These are phyloP conservation scores for Infundibulicybe gibba DNA, from an alignment of 768 basidiomycete genomes.

Conservation along the genomic window DNA sequence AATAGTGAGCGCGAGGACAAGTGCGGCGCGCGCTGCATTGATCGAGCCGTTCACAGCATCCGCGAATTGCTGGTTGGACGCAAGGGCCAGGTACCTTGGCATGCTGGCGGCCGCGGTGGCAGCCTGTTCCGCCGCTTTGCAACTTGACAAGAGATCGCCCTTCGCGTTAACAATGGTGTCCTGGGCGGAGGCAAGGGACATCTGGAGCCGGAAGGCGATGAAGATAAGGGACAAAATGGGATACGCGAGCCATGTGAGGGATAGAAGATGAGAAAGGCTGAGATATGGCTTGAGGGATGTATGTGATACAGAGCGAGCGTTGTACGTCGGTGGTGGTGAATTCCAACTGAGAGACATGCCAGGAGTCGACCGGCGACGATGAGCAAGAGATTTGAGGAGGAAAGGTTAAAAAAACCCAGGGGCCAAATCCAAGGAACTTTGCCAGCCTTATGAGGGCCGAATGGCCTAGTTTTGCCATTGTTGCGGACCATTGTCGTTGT, in stretches of 20 bases:
- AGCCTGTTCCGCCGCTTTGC: constrained; percentile 80
- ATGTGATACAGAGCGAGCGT: constrained; percentile 37
- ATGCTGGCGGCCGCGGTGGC: constrained; percentile 81
- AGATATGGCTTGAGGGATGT: constrained; percentile 76
- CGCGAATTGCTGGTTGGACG: constrained; percentile 76
- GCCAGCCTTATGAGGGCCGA: constrained; percentile 10
- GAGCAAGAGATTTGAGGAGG: constrained; percentile 16
- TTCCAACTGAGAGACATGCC: constrained; percentile 23
- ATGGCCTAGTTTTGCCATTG: not conserved
- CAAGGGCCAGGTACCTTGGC: constrained; percentile 84
- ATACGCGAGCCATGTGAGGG: constrained; percentile 88
- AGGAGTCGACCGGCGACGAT: constrained; percentile 48
- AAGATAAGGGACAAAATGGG: constrained; percentile 88
- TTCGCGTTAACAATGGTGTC: constrained; percentile 68
- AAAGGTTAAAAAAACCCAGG: not conserved
- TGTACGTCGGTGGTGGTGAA: constrained; percentile 56
- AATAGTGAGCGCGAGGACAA: constrained; percentile 72
- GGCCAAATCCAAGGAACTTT: constrained; percentile 6
- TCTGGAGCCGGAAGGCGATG: constrained; percentile 77
- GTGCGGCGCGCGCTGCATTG: constrained; percentile 68
- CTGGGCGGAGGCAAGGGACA: constrained; percentile 69
- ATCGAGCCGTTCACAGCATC: constrained; percentile 79
- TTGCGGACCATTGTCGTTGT: too few species aligned
- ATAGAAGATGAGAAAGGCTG: constrained; percentile 75
- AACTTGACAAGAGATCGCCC: constrained; percentile 74